Conservation (phyloP, 768 basidiomycete species). For the Mycena leptocephala region DNA sequence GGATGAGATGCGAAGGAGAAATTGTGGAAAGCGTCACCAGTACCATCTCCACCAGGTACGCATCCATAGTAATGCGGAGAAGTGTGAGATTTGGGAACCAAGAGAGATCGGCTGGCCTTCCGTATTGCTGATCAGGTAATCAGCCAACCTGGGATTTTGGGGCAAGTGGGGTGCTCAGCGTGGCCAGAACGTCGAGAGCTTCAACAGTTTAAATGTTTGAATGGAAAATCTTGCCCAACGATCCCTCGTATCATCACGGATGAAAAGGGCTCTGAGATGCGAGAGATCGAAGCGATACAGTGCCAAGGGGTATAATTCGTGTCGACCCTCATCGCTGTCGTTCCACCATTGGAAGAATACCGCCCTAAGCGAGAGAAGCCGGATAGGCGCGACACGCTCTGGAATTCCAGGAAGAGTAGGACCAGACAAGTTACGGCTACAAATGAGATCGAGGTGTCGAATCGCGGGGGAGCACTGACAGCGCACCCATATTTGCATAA, state of each 20-base stretch:
- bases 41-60: background rate
- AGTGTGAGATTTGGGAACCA: background rate
- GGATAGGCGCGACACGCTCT: background rate
- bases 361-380: background rate
- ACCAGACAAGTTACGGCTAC: background rate
- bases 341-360: background rate
- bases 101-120: background rate
- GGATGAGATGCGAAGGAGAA: too few relatives aligned
- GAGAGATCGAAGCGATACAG: background rate
- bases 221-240: background rate
- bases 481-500: background rate
- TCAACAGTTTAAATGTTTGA: background rate
- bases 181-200: background rate
- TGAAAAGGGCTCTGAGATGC: background rate
- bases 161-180: background rate
- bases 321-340: background rate
- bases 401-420: background rate
- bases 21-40: background rate
- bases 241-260: background rate
- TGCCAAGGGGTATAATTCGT: background rate
- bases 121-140: background rate
- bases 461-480: background rate
- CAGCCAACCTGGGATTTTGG: too few relatives aligned
- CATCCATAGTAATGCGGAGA: background rate
- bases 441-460: background rate